Percentiles rank a stretch among this genome's conserved stretches.
phyloP scores from a whole-genome alignment of 805 yeast genomes.

The Ogataea sp. region DNA sequence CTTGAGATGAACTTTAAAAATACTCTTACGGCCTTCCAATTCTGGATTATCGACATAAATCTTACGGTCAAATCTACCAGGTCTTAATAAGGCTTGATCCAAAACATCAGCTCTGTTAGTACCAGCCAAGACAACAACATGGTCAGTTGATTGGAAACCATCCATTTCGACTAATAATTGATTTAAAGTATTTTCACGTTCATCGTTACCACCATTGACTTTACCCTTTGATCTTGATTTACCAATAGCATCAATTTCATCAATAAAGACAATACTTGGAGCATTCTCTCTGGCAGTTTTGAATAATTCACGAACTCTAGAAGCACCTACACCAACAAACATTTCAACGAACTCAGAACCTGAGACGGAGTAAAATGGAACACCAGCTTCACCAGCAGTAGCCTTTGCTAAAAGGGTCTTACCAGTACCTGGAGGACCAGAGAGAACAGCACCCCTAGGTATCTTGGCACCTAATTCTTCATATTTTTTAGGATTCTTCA shows the following conservation, averaged over 20 bases:
- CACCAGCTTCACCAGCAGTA: conserved; percentile 99
- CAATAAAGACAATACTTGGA: conserved; percentile 93
- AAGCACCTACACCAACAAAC: conserved; percentile 99
- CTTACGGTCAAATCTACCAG: conserved; percentile 96
- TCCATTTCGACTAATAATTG: conserved; percentile 98
- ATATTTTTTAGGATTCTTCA: conserved; percentile 84
- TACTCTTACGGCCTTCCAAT: conserved; percentile 88
- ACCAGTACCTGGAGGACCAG: conserved; percentile 99
- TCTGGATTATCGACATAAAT: conserved; percentile 89
- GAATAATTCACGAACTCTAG: conserved; percentile 93
- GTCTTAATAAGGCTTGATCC: conserved; percentile 89
- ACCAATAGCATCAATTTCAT: conserved; percentile 99
- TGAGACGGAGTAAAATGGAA: conserved; percentile 90
- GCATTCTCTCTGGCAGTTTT: conserved; percentile 88
- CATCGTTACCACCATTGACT: conserved; percentile 80
- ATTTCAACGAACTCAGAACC: conserved; percentile 98
- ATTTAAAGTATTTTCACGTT: conserved; percentile 91
- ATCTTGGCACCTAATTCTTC: conserved; percentile 93
- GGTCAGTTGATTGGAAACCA: conserved; percentile 86
- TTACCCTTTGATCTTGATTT: conserved; percentile 75
- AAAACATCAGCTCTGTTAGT: conserved; percentile 92
- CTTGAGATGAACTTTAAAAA: conserved; percentile 77
- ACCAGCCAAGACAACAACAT: conserved; percentile 95
- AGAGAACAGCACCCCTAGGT: conserved; percentile 94
- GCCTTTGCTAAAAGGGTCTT: conserved; percentile 95